Evolutionary conservation across 1,139 yeast genomes (phyloP), one percentile per base, ranked within the genome.

Genomic region (Hanseniaspora sp.): DNA sequence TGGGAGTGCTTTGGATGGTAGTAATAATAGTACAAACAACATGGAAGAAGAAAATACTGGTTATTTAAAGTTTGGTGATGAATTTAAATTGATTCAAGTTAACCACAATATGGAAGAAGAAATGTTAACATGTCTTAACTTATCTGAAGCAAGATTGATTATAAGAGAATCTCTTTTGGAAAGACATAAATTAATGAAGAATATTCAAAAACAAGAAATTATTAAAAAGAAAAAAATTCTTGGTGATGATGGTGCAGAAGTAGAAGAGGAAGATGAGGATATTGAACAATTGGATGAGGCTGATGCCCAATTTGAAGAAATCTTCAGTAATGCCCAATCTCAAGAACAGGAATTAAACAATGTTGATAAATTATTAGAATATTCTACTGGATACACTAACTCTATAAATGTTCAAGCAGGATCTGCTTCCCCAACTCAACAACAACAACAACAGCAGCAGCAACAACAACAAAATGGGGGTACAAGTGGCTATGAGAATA

Each of bases 31-130:
- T 28, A 6, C 38, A 56, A 82, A 80, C 56, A 75, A 77, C 56
- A 90, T 84, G 53, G 81, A 77, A 59, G 96, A 90, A 64, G 97
- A 92, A 66, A 94, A 92, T 64, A 92, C 96, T 0, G 82, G 96
- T 0, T 77, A 79, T 54, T 74, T 92, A 62, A 85, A 85, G 64
- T 75, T 92, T 55, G 98, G 98, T 5, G 92, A 95, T 31, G 97
- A 92, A 71, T 92, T 92, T 66, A 94, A 83, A 63, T 70, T 83
- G 56, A 77, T 78, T 48, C 96, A 88, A 67, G 72, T 83, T 52
- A 83, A 87, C 57, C 92, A 88, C 69, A 79, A 78, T 54, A 96
- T 96, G 30, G 79, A 81, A 56, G 79, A 78, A 56, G 84, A 82
- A 58, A 86, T 82, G 60, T 74, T 92, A 58, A 84, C 86, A 60